Conservation (phyloP, 2,329 filamentous ascomycete genomes). For the Sclerotinia nivalis region DNA sequence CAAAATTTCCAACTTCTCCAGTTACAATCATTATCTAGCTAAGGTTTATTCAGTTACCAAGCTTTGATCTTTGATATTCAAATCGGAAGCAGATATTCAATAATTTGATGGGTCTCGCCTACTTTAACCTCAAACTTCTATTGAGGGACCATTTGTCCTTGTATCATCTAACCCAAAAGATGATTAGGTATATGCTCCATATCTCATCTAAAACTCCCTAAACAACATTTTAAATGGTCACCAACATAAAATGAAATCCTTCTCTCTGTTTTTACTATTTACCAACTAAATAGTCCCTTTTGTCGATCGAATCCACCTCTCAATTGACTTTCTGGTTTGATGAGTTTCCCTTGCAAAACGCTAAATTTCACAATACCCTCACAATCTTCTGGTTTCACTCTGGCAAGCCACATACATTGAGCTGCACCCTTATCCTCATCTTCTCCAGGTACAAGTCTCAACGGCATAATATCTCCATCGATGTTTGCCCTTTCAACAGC, state of each 20-base stretch:
- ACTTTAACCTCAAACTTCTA: background rate
- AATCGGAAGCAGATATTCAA: background rate
- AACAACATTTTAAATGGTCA: constrained; percentile 41
- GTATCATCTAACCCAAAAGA: constrained; percentile 15
- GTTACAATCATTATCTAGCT: background rate
- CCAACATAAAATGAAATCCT: background rate
- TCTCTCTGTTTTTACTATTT: constrained; percentile 9
- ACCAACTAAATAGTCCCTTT: constrained; percentile 87
- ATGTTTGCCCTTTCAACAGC: constrained; percentile 39
- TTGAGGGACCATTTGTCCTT: background rate
- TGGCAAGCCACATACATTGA: constrained; percentile 91
- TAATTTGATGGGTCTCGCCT: background rate
- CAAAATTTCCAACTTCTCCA: background rate
- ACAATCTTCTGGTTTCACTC: constrained; percentile 83
- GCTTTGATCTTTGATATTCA: background rate
- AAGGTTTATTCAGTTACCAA: background rate
- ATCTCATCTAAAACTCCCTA: constrained; percentile 23
- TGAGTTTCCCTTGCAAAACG: constrained; percentile 86
- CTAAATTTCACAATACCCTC: constrained; percentile 91
- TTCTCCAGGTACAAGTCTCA: constrained; percentile 34
- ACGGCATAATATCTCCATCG: constrained; percentile 38
- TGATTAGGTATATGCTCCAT: constrained; percentile 2
- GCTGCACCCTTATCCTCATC: constrained; percentile 59
- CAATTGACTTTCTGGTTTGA: constrained; percentile 84
- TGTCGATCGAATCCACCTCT: constrained; percentile 86